Conservation (phyloP, 768 basidiomycete species). For the Tricholoma furcatifolium region DNA sequence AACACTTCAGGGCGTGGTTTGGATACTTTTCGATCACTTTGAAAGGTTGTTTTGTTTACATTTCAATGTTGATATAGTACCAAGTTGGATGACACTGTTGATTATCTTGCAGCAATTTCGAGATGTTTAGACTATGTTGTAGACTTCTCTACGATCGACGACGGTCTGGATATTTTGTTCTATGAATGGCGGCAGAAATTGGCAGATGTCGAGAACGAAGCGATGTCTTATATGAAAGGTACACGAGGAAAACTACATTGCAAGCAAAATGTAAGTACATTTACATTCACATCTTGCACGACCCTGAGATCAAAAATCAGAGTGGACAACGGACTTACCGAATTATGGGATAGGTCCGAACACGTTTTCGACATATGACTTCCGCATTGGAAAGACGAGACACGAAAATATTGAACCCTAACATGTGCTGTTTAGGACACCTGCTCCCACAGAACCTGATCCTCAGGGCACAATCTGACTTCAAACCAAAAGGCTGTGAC, state of each 20-base stretch:
- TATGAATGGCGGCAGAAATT: conserved; percentile 14
- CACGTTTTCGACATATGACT: conserved; percentile 29
- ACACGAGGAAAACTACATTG: conserved; percentile 1
- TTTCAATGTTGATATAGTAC: background rate
- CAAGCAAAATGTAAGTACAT: background rate
- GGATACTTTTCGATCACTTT: conserved; percentile 4
- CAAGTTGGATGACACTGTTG: background rate
- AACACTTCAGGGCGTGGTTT: background rate
- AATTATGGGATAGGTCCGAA: conserved; percentile 33
- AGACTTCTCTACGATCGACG: conserved; percentile 14
- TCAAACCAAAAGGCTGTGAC: conserved; percentile 28
- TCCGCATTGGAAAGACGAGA: conserved; percentile 30
- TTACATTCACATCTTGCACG: conserved; percentile 19
- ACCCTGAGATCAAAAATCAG: conserved; percentile 30
- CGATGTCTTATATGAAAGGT: conserved; percentile 3
- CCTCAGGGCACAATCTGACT: conserved; percentile 37
- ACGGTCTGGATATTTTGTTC: conserved; percentile 9
- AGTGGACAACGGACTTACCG: conserved; percentile 26
- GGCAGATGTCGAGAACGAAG: background rate
- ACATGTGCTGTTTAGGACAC: conserved; percentile 28
- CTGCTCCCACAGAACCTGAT: conserved; percentile 29
- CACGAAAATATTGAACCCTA: conserved; percentile 32
- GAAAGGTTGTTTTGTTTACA: conserved; percentile 8
- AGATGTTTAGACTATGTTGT: conserved; percentile 10
- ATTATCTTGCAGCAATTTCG: conserved; percentile 8